These are phyloP conservation scores for Cryptococcus sp. DNA, from an alignment of 1,284 basidiomycete species.

Conservation along the genomic window DNA sequence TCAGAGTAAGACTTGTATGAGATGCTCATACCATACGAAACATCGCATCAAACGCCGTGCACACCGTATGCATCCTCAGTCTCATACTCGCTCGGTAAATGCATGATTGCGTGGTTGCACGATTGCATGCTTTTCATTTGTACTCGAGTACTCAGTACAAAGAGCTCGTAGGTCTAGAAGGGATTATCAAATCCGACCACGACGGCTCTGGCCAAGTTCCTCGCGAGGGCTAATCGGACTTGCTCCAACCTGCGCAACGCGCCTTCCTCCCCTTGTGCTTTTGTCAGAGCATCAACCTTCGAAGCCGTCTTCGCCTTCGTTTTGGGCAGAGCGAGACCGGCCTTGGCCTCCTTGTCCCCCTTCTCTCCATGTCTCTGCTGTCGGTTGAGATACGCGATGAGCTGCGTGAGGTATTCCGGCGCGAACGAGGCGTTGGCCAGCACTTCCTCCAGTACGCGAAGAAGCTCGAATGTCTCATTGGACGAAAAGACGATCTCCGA, in stretches of 20 bases:
- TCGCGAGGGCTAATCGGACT: slow-evolving; percentile 53
- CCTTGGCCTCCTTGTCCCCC: slow-evolving; percentile 1
- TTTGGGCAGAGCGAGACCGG: neutral
- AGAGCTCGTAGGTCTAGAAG: slow-evolving; percentile 9
- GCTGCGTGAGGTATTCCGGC: slow-evolving; percentile 44
- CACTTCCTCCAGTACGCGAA: slow-evolving; percentile 55
- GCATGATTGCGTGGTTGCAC: too few relatives aligned
- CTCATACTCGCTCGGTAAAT: too few relatives aligned
- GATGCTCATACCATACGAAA: too few relatives aligned
- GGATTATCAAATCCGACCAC: slow-evolving; percentile 41
- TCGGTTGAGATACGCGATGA: slow-evolving; percentile 28
- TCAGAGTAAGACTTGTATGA: too few relatives aligned
- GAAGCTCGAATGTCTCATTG: slow-evolving; percentile 54
- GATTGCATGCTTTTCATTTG: too few relatives aligned
- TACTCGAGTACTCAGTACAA: too few relatives aligned
- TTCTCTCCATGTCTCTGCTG: neutral
- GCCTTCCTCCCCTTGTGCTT: slow-evolving; percentile 19
- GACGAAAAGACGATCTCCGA: slow-evolving; percentile 49
- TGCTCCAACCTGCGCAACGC: slow-evolving; percentile 53
- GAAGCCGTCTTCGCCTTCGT: neutral
- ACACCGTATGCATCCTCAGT: too few relatives aligned
- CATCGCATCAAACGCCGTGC: too few relatives aligned
- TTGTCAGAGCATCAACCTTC: neutral
- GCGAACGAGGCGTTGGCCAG: slow-evolving; percentile 42
- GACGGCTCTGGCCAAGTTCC: slow-evolving; percentile 48